Evolutionary conservation across 345 rosid genomes (phyloP).

Genomic region (Cardamine chenopodiifolia): DNA sequence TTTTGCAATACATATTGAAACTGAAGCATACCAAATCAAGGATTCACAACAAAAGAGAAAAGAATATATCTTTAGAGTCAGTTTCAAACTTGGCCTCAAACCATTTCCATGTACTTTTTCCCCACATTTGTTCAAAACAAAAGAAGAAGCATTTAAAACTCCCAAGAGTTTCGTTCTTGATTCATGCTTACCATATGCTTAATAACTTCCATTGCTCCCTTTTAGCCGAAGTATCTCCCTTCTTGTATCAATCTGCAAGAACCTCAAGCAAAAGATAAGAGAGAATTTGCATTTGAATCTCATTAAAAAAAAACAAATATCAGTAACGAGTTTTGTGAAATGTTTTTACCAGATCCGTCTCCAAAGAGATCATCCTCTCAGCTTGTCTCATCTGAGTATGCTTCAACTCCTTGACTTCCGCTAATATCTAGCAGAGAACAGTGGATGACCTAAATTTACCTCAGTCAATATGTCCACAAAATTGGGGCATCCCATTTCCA

Average conservation of each 20-base stretch:
- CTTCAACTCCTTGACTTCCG: conserved; percentile 51
- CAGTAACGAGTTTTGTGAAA: not conserved
- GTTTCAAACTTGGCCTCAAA: not conserved
- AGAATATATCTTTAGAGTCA: not conserved
- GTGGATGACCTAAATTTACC: conserved; percentile 37
- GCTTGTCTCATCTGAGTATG: conserved; percentile 47
- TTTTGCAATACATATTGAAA: not conserved
- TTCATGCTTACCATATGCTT: conserved; percentile 17
- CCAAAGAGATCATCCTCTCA: conserved; percentile 44
- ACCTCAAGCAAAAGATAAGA: conserved; percentile 4
- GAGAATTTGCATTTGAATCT: not conserved
- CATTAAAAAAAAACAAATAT: not conserved
- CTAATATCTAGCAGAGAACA: conserved; percentile 42
- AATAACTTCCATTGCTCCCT: conserved; percentile 24
- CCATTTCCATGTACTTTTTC: no score
- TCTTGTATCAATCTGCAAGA: conserved; percentile 52
- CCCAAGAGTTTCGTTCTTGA: not conserved
- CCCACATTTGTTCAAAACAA: no score
- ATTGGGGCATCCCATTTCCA: conserved; percentile 29
- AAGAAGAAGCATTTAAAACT: not conserved
- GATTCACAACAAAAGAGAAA: not conserved
- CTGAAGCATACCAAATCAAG: not conserved
- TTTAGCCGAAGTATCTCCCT: conserved; percentile 49
- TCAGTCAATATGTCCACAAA: conserved; percentile 36
- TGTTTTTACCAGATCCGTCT: conserved; percentile 57